Percentiles rank a stretch among this genome's conserved stretches.
Conservation (phyloP, 306 rosid species). For the Medicago ruthenica region DNA sequence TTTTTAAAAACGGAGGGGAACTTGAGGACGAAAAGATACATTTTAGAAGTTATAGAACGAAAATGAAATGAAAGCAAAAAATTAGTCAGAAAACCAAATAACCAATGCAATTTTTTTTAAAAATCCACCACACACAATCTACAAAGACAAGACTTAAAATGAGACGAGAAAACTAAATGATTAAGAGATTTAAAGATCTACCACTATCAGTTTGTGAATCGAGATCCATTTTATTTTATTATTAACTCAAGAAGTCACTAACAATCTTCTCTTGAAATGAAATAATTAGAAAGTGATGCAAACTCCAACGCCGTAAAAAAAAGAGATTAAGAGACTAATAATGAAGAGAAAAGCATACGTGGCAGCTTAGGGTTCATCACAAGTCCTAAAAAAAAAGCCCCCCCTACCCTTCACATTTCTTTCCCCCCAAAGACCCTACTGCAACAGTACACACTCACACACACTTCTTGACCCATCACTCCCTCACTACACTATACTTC, state of each 20-base stretch:
- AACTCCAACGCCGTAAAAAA: conserved; percentile 11
- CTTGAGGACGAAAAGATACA: too few relatives aligned
- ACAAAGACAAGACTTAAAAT: too few relatives aligned
- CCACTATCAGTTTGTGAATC: too few relatives aligned
- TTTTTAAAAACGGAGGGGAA: too few relatives aligned
- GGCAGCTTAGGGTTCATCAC: conserved; percentile 94
- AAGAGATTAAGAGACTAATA: conserved; percentile 54
- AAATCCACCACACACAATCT: too few relatives aligned
- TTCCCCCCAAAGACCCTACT: conserved; percentile 10
- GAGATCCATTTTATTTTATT: not conserved
- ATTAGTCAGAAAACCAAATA: too few relatives aligned
- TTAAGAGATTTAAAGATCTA: too few relatives aligned
- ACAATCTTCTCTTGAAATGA: not conserved
- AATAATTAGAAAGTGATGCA: not conserved
- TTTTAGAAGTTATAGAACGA: too few relatives aligned
- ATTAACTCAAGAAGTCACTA: not conserved
- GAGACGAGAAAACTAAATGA: too few relatives aligned
- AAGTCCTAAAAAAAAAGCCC: conserved; percentile 60
- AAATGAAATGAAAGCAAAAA: too few relatives aligned
- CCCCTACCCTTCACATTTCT: conserved; percentile 30
- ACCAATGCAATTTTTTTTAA: too few relatives aligned
- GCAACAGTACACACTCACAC: conserved; percentile 3
- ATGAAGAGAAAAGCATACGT: conserved; percentile 67
- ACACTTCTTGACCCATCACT: not conserved
- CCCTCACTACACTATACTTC: not conserved